Conservation (phyloP, 139 green algal species). For the Closterium sp. region DNA sequence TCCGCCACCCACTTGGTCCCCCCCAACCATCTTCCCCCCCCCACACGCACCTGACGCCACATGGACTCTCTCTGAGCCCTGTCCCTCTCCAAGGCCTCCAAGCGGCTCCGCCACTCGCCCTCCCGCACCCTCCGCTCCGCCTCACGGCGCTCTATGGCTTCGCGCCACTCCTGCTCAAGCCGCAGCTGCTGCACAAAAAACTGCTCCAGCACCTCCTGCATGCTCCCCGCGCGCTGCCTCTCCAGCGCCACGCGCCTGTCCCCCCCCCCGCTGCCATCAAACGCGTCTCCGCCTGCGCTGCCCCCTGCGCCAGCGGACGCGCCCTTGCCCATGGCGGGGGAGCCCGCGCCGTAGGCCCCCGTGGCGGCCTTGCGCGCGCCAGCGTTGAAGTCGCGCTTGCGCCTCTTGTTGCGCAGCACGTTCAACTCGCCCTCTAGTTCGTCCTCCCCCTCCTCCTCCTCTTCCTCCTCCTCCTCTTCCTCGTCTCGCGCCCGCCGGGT, state of each 20-base stretch:
- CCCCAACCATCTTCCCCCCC: background rate
- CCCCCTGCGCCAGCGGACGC: background rate
- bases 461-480: conserved; percentile 36
- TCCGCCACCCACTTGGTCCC: too few species aligned
- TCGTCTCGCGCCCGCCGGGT: background rate
- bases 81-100: conserved; percentile 35
- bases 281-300: background rate
- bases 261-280: background rate
- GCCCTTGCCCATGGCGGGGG: background rate
- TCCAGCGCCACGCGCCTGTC: background rate
- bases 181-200: conserved; percentile 38
- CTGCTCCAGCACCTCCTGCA: conserved; percentile 44
- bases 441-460: conserved; percentile 28
- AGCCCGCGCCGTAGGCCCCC: background rate
- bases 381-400: conserved; percentile 11
- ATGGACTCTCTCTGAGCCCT: background rate
- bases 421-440: conserved; percentile 1
- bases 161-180: conserved; percentile 38
- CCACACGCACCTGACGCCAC: background rate
- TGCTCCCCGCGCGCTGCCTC: conserved; percentile 10
- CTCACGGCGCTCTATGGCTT: conserved; percentile 30
- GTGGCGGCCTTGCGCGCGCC: background rate
- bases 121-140: conserved; percentile 14
- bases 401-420: background rate
- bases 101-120: conserved; percentile 28